Evolutionary conservation across 2,329 filamentous ascomycete genomes (phyloP), one percentile per base, ranked within the genome.

Genomic region (Verticillium alfalfae): DNA sequence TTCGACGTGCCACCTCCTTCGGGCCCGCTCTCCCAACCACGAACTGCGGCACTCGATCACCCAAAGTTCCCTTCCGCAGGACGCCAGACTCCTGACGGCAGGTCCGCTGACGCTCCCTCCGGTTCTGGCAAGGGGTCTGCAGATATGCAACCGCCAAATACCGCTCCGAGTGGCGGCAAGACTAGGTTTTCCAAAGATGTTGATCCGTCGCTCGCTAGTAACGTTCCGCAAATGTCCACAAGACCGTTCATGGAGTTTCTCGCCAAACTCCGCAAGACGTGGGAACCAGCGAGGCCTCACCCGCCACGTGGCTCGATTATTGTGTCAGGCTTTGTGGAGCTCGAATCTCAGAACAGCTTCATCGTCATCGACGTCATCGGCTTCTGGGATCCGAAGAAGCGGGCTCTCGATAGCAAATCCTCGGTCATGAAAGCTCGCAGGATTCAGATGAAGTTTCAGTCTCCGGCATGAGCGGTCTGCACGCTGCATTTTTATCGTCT

Each of bases 381-480:
- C 2, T 84, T 79, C 71, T 88, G 83, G 71, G 79, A 88, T 67
- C 84, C 85, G 1, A 82, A 78, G 49, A 76, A 78, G 63, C 75
- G 72, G 56, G 26, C 26, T 31, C 84, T 78, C 59, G 76, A 68
- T 41, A 10, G 34, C 4, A 45, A 39, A 1, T 66, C 64, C 5
- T 62, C 61, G 55, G 34, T 31, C 16, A 60, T 66, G 58, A 56
- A 34, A 16, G 22, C 65, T n/a, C 56, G 66, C 26, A 62, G 66
- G 15, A 58, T 66, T 15, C 59, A 64, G 22, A 63, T 65, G 49
- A 68, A 68, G 62, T 57, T 65, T 8, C 66, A 67, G 56, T 37
- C 60, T 5, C 63, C 65, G 37, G 37, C n/a, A 52, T 10, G 37
- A 58, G 13, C 22, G 8, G 45, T 12, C n/a, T 26, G 18, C 8